phyloP scores from a whole-genome alignment of 73 alveolate species.

The Halteria grandinella region DNA sequence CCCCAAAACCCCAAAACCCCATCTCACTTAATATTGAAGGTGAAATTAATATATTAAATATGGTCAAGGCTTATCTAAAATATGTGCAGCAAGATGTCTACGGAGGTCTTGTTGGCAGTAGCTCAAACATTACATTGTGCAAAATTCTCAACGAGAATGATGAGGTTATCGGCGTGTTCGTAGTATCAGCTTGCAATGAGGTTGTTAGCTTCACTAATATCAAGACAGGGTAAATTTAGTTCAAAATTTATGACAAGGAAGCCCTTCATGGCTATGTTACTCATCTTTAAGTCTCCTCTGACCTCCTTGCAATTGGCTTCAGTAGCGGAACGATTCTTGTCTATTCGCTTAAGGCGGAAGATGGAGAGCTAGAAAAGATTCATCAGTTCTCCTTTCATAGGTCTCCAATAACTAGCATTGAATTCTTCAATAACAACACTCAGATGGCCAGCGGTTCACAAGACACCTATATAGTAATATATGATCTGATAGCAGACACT shows the following conservation, averaged over 20 bases:
- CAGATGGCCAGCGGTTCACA: conserved; percentile 76
- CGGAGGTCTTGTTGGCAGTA: conserved; percentile 40
- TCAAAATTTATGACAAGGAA: conserved; percentile 51
- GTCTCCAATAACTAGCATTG: conserved; percentile 77
- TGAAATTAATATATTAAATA: too few species aligned
- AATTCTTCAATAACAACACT: conserved; percentile 67
- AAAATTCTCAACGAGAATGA: conserved; percentile 7
- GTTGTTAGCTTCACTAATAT: conserved; percentile 35
- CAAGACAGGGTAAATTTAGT: conserved; percentile 56
- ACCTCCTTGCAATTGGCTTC: conserved; percentile 65
- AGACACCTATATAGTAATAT: conserved; percentile 81
- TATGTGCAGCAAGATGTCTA: conserved; percentile 47
- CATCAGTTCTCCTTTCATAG: conserved; percentile 74
- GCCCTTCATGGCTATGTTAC: conserved; percentile 57
- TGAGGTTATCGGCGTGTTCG: background rate
- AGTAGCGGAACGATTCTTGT: conserved; percentile 56
- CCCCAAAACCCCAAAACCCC: too few species aligned
- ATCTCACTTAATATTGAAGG: too few species aligned
- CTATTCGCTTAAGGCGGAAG: conserved; percentile 9
- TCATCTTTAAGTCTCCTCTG: conserved; percentile 14
- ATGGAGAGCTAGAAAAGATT: conserved; percentile 1
- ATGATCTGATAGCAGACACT: conserved; percentile 84
- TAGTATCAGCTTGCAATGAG: conserved; percentile 58
- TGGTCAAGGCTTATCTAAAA: conserved; percentile 69
- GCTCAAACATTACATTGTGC: conserved; percentile 20